Conservation (phyloP, 768 basidiomycete species). For the Mycena leptocephala region DNA sequence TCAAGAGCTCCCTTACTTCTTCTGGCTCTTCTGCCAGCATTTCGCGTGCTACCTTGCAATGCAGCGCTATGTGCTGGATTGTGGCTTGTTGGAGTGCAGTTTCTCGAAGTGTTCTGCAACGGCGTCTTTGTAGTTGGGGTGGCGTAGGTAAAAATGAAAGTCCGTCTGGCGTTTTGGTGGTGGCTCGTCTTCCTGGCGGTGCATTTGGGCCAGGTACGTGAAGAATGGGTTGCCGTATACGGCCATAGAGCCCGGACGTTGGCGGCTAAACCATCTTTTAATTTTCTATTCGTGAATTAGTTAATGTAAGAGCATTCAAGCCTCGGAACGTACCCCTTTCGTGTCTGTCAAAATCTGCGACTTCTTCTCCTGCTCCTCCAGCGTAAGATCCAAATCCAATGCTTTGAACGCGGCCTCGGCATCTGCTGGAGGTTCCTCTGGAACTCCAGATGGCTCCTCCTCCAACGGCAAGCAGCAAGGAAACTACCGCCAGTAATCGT, state of each 20-base stretch:
- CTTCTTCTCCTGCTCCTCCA: background rate
- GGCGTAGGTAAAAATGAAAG: background rate
- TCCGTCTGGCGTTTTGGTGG: background rate
- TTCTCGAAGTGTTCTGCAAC: background rate
- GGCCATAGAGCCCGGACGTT: background rate
- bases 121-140: background rate
- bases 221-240: background rate
- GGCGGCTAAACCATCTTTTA: conserved; percentile 1
- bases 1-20: background rate
- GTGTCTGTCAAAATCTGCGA: background rate
- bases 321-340: background rate
- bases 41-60: background rate
- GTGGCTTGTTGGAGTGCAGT: background rate
- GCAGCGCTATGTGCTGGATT: background rate
- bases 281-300: background rate
- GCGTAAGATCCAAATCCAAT: background rate
- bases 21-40: background rate
- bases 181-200: background rate
- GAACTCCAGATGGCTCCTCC: background rate
- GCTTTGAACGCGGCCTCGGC: conserved; percentile 2
- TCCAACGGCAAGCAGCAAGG: background rate
- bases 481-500: background rate
- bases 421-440: background rate
- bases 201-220: background rate
- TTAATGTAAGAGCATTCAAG: background rate